phyloP scores from a whole-genome alignment of 768 basidiomycete genomes.

The Suillus spraguei region DNA sequence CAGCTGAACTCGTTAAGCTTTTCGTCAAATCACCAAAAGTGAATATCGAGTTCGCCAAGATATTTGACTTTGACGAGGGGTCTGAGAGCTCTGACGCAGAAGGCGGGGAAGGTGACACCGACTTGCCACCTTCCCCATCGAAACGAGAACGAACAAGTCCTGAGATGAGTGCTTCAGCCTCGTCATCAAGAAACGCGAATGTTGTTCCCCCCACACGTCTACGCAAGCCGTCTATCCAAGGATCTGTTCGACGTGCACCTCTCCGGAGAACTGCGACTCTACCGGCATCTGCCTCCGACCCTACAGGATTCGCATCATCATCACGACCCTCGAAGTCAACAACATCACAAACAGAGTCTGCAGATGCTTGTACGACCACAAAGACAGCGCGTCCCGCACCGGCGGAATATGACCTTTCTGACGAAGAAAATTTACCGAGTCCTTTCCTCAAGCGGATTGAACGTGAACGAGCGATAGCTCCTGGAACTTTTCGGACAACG shows the following conservation, averaged over 20 bases:
- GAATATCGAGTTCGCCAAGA: constrained; percentile 74
- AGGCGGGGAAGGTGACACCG: constrained; percentile 14
- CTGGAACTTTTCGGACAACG: constrained; percentile 20
- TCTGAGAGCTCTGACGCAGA: constrained; percentile 34
- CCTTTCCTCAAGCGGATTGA: constrained; percentile 73
- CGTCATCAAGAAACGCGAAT: constrained; percentile 27
- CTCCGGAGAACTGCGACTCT: constrained; percentile 24
- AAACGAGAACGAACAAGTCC: constrained; percentile 44
- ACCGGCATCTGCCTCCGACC: constrained; percentile 44
- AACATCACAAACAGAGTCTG: constrained; percentile 18
- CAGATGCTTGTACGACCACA: constrained; percentile 1
- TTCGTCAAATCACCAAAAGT: constrained; percentile 72
- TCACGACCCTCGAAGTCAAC: constrained; percentile 23
- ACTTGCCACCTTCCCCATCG: constrained; percentile 48
- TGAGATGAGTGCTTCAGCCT: constrained; percentile 28
- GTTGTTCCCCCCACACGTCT: constrained; percentile 47
- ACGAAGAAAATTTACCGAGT: constrained; percentile 86
- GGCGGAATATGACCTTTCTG: constrained; percentile 65
- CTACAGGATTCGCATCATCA: constrained; percentile 32
- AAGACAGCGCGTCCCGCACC: constrained; percentile 28
- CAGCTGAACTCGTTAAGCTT: constrained; percentile 63
- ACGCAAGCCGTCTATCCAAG: constrained; percentile 59
- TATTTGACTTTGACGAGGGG: constrained; percentile 63
- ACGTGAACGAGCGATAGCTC: constrained; percentile 30
- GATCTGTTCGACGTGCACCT: constrained; percentile 37